phyloP scores from a whole-genome alignment of 305 asterid species.

The Rubia balearica region DNA sequence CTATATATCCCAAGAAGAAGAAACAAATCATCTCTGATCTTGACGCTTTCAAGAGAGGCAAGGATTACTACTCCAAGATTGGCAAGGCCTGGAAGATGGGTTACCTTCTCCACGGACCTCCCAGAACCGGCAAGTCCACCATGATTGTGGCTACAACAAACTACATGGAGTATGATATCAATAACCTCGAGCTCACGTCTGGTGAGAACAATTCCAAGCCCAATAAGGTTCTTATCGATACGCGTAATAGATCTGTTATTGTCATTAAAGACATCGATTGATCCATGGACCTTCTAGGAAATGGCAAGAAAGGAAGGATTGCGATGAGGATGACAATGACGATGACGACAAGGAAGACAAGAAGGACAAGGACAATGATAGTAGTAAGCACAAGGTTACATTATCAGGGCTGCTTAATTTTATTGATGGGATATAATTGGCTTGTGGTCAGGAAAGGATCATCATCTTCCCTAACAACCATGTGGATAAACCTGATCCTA shows the following conservation, averaged over 20 bases:
- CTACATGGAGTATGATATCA: slow-evolving; percentile 16
- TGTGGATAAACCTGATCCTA: slow-evolving; percentile 15
- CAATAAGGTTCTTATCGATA: slow-evolving; percentile 14
- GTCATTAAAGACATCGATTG: slow-evolving; percentile 27
- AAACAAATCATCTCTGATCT: slow-evolving; percentile 18
- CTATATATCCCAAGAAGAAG: slow-evolving; percentile 16
- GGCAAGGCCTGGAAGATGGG: slow-evolving; percentile 18
- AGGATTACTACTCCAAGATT: slow-evolving; percentile 16
- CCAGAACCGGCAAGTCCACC: slow-evolving; percentile 20
- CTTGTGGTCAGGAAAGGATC: slow-evolving; percentile 20
- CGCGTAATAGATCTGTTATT: slow-evolving; percentile 9
- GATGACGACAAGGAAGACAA: background rate
- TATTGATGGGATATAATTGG: slow-evolving; percentile 24
- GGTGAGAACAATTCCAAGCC: slow-evolving; percentile 8
- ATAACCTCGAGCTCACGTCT: slow-evolving; percentile 21
- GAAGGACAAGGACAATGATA: no score
- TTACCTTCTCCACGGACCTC: background rate
- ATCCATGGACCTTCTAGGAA: slow-evolving; percentile 11
- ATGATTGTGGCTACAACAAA: slow-evolving; percentile 23
- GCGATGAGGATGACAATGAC: background rate
- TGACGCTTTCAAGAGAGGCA: slow-evolving; percentile 9
- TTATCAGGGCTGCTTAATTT: slow-evolving; percentile 23
- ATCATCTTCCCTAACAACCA: slow-evolving; percentile 19
- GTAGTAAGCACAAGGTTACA: slow-evolving; percentile 9
- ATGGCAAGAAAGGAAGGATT: background rate